Base-by-base conservation (phyloP, 768 basidiomycete species). In the Boletus pseudopeckii region DNA sequence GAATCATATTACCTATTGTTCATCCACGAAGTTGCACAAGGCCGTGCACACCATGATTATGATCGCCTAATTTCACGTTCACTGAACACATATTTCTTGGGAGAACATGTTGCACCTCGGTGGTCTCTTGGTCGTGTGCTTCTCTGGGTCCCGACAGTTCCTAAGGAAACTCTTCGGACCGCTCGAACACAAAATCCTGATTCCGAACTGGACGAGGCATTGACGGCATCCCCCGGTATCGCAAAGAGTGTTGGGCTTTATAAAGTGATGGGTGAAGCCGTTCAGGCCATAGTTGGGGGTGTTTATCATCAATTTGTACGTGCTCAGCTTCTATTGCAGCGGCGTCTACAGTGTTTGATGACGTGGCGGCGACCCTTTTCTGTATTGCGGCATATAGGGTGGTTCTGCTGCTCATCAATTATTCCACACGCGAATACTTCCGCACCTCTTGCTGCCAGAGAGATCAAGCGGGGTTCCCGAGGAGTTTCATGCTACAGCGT, bases 251-350 rank as follows among this genome's bases (percentile, higher is more conserved):
- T 86, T 2, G 90, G 90, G 2, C 65, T 91, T 50, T 85, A 85
- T 61, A 92, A 91, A 61, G 83, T 91, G 18, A 80, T 85, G 62
- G 90, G 90, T 2, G 84, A 88, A 53, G 78, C 84, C 0, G 87
- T 91, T 5, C 83, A 86, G 59, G 90, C 87, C 3, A 75, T 90
- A 15, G 69, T 91, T 30, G 90, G 90, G 22, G 88, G 84, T 7
- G 78, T 91, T 13, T 90, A 83, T 62, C 82, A 86, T 62, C 88
- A 93, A 74, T 89, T 85, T 68, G 90, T 92, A 63, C 54, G 89
- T 76, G 48, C 33, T 48, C 53, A 36, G 9, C 44, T 59, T 58
- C 64, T 74, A 11, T 57, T 71, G 10, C 28, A 28, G 55, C 18
- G 71, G 17, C 10, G 4, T 36, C 37, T 33, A 18, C 26, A 41